Percentiles rank a stretch among this genome's conserved stretches.
Evolutionary conservation across 2,329 filamentous ascomycete genomes (phyloP).

Genomic region (Metarhizium guizhouense): DNA sequence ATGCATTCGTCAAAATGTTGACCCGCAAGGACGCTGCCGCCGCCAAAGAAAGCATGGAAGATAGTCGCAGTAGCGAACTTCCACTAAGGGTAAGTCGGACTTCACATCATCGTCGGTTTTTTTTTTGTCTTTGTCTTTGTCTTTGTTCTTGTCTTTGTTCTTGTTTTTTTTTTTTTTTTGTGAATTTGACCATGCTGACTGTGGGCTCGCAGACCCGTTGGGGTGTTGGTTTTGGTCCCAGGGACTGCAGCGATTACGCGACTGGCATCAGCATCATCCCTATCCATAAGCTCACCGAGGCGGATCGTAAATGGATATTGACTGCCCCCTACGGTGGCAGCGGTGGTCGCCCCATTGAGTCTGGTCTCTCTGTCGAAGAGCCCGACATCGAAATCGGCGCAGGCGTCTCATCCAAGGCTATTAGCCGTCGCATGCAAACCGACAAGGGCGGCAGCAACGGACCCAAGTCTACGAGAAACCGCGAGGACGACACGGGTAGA

Average conservation of each 20-base stretch:
- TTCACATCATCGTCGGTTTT: not conserved
- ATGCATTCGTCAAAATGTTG: constrained; percentile 98
- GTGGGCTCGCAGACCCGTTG: constrained; percentile 64
- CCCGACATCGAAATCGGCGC: constrained; percentile 98
- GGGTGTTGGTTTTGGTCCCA: constrained; percentile 94
- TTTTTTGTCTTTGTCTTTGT: not conserved
- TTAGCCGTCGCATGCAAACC: constrained; percentile 60
- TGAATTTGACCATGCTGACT: constrained; percentile 8
- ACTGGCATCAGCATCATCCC: constrained; percentile 90
- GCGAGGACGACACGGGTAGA: constrained; percentile 23
- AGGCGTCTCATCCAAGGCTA: constrained; percentile 89
- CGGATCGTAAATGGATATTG: constrained; percentile 94
- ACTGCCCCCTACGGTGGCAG: constrained; percentile 90
- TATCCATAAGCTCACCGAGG: constrained; percentile 85
- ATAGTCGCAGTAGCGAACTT: constrained; percentile 60
- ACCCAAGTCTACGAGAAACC: constrained; percentile 50
- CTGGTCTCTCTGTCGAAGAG: constrained; percentile 86
- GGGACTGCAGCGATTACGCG: constrained; percentile 93
- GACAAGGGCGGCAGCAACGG: constrained; percentile 57
- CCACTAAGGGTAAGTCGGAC: constrained; percentile 56
- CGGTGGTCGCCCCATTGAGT: constrained; percentile 70
- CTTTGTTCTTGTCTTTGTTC: too few relatives aligned
- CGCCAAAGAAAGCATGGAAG: constrained; percentile 85
- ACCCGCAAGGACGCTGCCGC: constrained; percentile 74
- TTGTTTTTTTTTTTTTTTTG: not conserved